These are phyloP conservation scores for Castanea sativa DNA, from an alignment of 306 rosid species.

Conservation along the genomic window DNA sequence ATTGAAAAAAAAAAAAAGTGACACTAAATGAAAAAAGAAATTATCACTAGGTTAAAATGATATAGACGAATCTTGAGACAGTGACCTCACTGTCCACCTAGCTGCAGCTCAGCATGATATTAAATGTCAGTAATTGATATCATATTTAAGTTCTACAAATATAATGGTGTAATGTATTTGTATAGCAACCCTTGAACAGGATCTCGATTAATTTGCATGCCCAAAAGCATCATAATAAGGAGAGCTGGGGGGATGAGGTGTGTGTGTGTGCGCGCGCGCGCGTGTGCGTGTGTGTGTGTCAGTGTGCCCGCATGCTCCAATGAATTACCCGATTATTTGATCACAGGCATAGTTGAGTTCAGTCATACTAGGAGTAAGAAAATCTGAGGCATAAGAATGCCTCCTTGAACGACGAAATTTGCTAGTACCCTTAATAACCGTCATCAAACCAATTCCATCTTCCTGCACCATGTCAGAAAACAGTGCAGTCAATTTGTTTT, in stretches of 20 bases:
- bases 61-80: not conserved
- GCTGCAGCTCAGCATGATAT: not conserved
- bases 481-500: not conserved
- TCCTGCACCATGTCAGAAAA: constrained; percentile 56
- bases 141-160: not conserved
- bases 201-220: not conserved
- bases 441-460: constrained; percentile 74
- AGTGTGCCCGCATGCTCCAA: not conserved
- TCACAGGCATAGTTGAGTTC: constrained; percentile 57
- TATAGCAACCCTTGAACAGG: not conserved
- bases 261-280: too few relatives aligned
- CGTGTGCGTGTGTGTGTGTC: too few relatives aligned
- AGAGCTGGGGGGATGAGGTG: not conserved
- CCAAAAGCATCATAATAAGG: not conserved
- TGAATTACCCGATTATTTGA: constrained; percentile 58
- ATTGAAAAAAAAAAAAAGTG: not conserved
- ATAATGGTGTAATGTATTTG: not conserved
- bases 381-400: constrained; percentile 53
- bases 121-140: not conserved
- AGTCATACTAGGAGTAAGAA: constrained; percentile 66
- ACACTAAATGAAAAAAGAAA: not conserved
- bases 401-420: constrained; percentile 72
- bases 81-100: not conserved
- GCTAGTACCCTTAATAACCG: constrained; percentile 70
- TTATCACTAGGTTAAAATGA: not conserved